Evolutionary conservation across 2,329 filamentous ascomycete genomes (phyloP).

Genomic region (Botrytis pseudocinerea): DNA sequence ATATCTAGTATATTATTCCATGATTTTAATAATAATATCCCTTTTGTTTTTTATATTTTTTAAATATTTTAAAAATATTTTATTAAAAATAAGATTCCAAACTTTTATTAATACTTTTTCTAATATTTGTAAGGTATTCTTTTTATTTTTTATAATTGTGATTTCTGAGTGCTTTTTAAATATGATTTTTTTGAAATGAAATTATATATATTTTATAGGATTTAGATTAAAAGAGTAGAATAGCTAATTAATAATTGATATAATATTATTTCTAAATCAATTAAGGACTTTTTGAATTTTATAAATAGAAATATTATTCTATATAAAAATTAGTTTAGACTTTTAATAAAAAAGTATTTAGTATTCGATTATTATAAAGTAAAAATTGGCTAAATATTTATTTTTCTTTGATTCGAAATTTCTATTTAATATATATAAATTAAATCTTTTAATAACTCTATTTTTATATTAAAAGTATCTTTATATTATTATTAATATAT

Average conservation of each 20-base stretch:
- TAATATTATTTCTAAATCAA: neutral
- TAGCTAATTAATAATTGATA: neutral
- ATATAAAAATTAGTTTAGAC: neutral
- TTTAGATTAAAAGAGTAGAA: neutral
- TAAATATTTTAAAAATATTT: neutral
- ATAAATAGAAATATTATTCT: neutral
- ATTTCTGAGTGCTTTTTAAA: neutral
- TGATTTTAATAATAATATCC: neutral
- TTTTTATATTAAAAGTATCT: constrained; percentile 4
- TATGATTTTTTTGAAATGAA: neutral
- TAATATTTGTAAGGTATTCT: neutral
- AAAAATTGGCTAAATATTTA: neutral
- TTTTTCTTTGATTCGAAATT: neutral
- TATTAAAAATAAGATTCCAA: neutral
- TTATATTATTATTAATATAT: constrained; percentile 2
- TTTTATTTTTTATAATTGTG: neutral
- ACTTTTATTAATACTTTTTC: neutral
- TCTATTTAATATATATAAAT: neutral
- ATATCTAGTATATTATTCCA: neutral
- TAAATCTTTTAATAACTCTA: neutral
- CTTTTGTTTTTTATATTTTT: neutral
- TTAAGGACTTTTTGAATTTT: neutral
- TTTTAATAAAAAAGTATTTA: neutral
- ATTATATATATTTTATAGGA: neutral
- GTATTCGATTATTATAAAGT: neutral